A percentile compares a stretch with the other conserved stretches of the same genome.
Conservation (phyloP, 306 rosid species). For the Psophocarpus tetragonolobus region DNA sequence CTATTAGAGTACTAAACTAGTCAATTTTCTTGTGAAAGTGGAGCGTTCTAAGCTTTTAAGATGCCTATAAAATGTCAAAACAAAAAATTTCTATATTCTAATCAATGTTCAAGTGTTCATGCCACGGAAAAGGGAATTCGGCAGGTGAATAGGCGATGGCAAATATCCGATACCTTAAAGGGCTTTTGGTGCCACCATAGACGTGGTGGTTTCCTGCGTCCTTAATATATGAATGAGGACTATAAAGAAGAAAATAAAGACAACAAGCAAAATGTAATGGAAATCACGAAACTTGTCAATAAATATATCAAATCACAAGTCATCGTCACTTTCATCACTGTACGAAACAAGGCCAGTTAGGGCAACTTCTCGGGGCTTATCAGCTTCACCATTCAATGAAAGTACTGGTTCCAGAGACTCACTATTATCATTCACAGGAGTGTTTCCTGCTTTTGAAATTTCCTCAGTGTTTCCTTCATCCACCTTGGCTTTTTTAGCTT, state of each 20-base stretch:
- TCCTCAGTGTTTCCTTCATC: slow-evolving; percentile 45
- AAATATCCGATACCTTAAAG: background rate
- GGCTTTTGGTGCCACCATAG: background rate
- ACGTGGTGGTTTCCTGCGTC: background rate
- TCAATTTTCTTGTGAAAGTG: background rate
- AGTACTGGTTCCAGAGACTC: slow-evolving; percentile 37
- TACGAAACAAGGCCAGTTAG: slow-evolving; percentile 70
- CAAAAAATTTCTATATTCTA: background rate
- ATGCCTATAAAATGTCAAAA: background rate
- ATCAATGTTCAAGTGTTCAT: background rate
- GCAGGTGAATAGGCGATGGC: background rate
- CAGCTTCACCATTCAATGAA: slow-evolving; percentile 36
- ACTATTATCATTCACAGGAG: slow-evolving; percentile 22
- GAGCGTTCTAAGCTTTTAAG: background rate
- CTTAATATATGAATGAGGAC: slow-evolving; percentile 12
- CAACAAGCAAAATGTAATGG: background rate
- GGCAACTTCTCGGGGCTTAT: slow-evolving; percentile 39
- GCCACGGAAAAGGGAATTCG: background rate
- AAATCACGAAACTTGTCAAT: slow-evolving; percentile 8
- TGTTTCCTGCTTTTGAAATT: slow-evolving; percentile 32
- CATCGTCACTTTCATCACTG: slow-evolving; percentile 88
- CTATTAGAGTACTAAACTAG: background rate
- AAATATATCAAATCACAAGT: slow-evolving; percentile 33
- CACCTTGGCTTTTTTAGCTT: slow-evolving; percentile 68
- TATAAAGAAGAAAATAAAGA: background rate